Evolutionary conservation across 768 basidiomycete genomes (phyloP).

Genomic region (Grammothele lineata): DNA sequence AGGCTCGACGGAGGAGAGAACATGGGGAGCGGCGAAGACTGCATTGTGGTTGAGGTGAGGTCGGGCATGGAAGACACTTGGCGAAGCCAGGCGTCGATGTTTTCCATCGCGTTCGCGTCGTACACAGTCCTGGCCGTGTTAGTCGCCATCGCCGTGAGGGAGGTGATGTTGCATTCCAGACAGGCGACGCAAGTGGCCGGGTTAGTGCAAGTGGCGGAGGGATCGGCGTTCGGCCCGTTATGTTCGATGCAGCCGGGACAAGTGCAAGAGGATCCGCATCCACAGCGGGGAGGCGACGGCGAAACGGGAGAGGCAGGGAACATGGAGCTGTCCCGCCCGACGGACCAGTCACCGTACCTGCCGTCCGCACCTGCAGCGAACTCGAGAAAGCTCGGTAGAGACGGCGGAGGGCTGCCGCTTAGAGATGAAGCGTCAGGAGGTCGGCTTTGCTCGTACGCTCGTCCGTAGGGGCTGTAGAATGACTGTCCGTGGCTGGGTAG

Average conservation of each 20-base stretch:
- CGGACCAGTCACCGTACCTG: slow-evolving; percentile 4
- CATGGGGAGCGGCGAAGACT: background rate
- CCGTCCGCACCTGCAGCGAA: slow-evolving; percentile 3
- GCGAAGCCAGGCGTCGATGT: slow-evolving; percentile 62
- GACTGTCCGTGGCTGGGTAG: slow-evolving; percentile 50
- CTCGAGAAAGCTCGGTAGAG: background rate
- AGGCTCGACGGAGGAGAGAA: background rate
- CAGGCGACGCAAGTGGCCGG: slow-evolving; percentile 44
- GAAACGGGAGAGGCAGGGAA: slow-evolving; percentile 23
- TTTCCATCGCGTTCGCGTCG: slow-evolving; percentile 36
- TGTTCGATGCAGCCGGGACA: slow-evolving; percentile 67
- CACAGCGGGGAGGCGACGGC: slow-evolving; percentile 42
- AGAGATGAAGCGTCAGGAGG: slow-evolving; percentile 23
- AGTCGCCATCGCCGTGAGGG: slow-evolving; percentile 41
- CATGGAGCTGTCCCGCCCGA: background rate
- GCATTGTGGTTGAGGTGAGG: slow-evolving; percentile 21
- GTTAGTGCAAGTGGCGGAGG: slow-evolving; percentile 28
- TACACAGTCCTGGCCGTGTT: slow-evolving; percentile 33
- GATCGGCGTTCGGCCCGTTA: slow-evolving; percentile 32
- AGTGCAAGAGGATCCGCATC: slow-evolving; percentile 58
- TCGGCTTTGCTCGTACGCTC: slow-evolving; percentile 55
- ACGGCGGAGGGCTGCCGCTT: background rate
- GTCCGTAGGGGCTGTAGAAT: slow-evolving; percentile 63
- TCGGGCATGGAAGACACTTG: slow-evolving; percentile 35
- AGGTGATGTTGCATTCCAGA: slow-evolving; percentile 59